Base-by-base conservation (phyloP, 768 basidiomycete species). In the Serpula lacrymans region DNA sequence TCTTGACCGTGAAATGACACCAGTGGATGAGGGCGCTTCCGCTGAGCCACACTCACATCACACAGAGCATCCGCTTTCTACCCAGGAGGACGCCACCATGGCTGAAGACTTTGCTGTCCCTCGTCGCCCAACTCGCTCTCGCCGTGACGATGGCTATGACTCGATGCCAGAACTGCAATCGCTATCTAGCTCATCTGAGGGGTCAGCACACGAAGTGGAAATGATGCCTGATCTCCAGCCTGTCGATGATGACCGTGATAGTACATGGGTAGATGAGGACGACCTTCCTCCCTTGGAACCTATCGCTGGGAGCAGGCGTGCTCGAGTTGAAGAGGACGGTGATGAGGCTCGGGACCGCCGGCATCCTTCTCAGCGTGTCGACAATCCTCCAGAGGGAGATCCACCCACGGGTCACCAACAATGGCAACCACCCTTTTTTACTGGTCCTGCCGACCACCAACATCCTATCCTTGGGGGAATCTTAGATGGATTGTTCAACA, bases 281-380 rank as follows among this genome's bases (percentile, higher is more conserved):
- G 50, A 55, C 29, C 53, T 63, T 39, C 65, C 63, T 1, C 43
- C 56, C 6, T 45, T 64, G 7, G 60, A 61, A 44, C 59, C 64
- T 13, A 54, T 58, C 13, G 33, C 55, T 4, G 53, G 63, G 11
- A 69, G 55, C 34, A 63, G 80, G 30, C 80, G 80, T 17, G 67
- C 73, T 13, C 63, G 81, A 30, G 78, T 82, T 3, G 79, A 83
- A 2, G 75, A 80, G 39, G 81, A 83, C 41, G 69, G 70, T 5
- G 80, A 84, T 46, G 70, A 72, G 6, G 78, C 78, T 10, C 62
- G 80, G 27, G 78, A 84, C 51, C 70, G 74, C 41, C 71, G 82
- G 41, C 80, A 83, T 51, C 80, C 83, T 13, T 80, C 78, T 16
- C 73, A 83, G 55, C 76, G 82, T 36, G 59, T 65, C 38, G 39